Conservation (phyloP, 441 rosid genomes). For the Metrosideros polymorpha region DNA sequence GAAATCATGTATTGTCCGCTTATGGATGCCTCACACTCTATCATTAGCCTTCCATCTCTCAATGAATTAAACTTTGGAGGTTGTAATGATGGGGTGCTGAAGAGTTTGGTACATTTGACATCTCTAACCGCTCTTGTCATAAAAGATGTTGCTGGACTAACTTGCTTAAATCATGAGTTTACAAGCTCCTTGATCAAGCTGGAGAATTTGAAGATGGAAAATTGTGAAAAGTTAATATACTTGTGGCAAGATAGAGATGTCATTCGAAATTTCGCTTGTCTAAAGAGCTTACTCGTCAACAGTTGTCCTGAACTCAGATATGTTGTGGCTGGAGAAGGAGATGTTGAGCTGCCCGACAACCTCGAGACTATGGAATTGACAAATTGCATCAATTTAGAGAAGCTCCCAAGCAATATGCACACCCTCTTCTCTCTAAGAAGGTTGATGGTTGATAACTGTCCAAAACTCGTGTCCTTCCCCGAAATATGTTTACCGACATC, state of each 20-base stretch:
- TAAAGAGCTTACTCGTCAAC: not conserved
- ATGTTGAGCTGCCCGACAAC: not conserved
- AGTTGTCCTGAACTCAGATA: rapidly evolving
- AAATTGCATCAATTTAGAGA: not conserved
- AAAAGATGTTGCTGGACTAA: not conserved
- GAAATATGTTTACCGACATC: not conserved
- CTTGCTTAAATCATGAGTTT: not conserved
- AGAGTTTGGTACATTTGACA: not conserved
- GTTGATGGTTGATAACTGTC: rapidly evolving
- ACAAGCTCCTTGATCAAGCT: not conserved
- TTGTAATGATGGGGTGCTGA: not conserved
- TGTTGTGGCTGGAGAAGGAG: not conserved
- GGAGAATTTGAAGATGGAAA: not conserved
- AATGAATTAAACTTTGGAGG: rapidly evolving
- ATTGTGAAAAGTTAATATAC: rapidly evolving
- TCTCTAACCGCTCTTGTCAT: not conserved
- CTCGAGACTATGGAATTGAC: rapidly evolving
- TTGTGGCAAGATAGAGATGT: not conserved
- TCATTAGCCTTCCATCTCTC: not conserved
- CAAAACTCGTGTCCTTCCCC: not conserved
- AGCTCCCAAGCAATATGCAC: not conserved
- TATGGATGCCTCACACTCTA: not conserved
- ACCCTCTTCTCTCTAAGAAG: not conserved
- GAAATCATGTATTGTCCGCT: not conserved
- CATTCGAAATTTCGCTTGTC: not conserved